Evolutionary conservation across 768 basidiomycete genomes (phyloP).

Genomic region (Trametes gibbosa): DNA sequence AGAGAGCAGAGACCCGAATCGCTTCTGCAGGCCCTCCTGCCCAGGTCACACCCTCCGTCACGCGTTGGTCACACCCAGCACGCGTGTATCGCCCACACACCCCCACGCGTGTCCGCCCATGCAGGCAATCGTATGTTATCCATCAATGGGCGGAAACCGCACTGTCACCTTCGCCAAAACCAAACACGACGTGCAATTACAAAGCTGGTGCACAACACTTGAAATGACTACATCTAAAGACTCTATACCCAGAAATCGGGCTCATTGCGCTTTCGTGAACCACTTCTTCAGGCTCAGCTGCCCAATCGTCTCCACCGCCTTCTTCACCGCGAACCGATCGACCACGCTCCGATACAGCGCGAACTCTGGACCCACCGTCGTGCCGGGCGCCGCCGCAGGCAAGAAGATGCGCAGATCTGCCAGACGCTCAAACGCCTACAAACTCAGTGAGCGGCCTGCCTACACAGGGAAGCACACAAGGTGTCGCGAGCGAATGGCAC

Average conservation of each 20-base stretch:
- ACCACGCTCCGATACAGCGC: constrained; percentile 68
- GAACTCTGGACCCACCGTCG: constrained; percentile 63
- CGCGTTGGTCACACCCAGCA: constrained; percentile 11
- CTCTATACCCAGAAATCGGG: not conserved
- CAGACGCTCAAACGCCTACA: constrained; percentile 77
- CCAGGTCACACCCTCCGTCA: constrained; percentile 8
- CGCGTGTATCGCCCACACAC: constrained; percentile 12
- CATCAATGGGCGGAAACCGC: not conserved
- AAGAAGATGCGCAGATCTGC: constrained; percentile 55
- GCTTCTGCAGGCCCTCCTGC: not conserved
- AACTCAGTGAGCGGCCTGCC: not conserved
- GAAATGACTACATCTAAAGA: not conserved
- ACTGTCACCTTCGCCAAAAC: not conserved
- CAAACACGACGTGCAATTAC: not conserved
- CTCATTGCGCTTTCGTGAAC: constrained; percentile 57
- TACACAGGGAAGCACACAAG: not conserved
- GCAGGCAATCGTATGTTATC: constrained; percentile 8
- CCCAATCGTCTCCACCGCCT: constrained; percentile 59
- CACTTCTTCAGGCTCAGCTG: constrained; percentile 77
- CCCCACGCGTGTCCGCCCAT: not conserved
- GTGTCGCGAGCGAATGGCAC: constrained; percentile 27
- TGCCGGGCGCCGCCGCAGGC: constrained; percentile 44
- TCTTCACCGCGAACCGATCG: constrained; percentile 63
- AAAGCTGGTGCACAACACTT: not conserved
- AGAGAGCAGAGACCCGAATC: not conserved